A percentile compares a stretch with the other conserved stretches of the same genome.
Evolutionary conservation across 352 stramenopile species (phyloP).

Genomic region (Aphanomyces invadans): DNA sequence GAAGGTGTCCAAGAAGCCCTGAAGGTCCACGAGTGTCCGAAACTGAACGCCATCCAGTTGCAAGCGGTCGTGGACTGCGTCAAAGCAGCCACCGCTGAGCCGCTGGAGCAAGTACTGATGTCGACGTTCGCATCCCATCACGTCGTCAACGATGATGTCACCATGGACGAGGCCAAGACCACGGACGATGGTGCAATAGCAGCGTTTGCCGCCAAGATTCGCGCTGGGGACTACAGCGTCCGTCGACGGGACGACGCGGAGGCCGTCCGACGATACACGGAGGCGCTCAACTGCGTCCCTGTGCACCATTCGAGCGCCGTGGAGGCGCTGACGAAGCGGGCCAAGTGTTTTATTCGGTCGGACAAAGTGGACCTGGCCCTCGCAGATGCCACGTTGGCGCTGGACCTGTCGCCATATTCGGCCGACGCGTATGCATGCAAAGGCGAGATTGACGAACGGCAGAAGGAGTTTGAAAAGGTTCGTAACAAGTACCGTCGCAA

Average conservation of each 20-base stretch:
- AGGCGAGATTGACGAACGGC: conserved; percentile 50
- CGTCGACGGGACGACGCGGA: conserved; percentile 43
- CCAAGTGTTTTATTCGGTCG: conserved; percentile 33
- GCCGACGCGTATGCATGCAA: conserved; percentile 36
- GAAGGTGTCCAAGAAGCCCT: conserved; percentile 63
- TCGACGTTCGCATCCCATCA: conserved; percentile 15
- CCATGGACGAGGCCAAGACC: conserved; percentile 19
- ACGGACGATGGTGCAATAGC: conserved; percentile 31
- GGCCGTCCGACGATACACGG: conserved; percentile 50
- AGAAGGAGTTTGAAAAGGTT: conserved; percentile 30
- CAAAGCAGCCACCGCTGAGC: conserved; percentile 29
- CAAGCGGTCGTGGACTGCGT: conserved; percentile 67
- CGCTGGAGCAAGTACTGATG: conserved; percentile 26
- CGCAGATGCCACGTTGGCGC: conserved; percentile 50
- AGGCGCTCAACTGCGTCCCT: conserved; percentile 14
- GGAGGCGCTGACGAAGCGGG: conserved; percentile 21
- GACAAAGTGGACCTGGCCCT: conserved; percentile 49
- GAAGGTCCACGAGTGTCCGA: conserved; percentile 30
- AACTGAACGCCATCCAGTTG: conserved; percentile 59
- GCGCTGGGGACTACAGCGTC: conserved; percentile 52
- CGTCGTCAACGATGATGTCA: conserved; percentile 22
- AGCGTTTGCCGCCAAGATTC: conserved; percentile 57
- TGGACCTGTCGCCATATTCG: conserved; percentile 33
- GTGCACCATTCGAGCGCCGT: conserved; percentile 9
- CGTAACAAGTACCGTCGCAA: conserved; percentile 15